These are phyloP conservation scores for Termitomyces sp. DNA, from an alignment of 768 basidiomycete genomes.

Conservation along the genomic window DNA sequence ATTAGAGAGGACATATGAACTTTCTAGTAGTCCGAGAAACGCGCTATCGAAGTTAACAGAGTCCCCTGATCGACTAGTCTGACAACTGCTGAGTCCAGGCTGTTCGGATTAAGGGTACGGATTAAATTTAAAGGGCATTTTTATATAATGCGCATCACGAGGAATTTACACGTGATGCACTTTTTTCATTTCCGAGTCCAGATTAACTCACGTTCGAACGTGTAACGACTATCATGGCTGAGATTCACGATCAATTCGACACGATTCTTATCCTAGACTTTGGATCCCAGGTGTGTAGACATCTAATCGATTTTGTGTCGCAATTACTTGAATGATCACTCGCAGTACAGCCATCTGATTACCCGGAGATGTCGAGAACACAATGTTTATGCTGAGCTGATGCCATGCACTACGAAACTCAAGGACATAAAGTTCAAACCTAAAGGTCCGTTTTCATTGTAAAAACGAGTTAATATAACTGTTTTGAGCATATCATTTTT, in stretches of 20 bases:
- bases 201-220: not conserved
- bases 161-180: not conserved
- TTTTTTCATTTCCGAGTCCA: slow-evolving; percentile 4
- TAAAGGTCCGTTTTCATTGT: slow-evolving; percentile 53
- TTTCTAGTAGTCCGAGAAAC: not conserved
- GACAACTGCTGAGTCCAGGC: not conserved
- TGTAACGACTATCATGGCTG: slow-evolving; percentile 46
- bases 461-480: not conserved
- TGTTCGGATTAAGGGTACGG: no score
- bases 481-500: slow-evolving; percentile 3
- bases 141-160: not conserved
- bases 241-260: slow-evolving; percentile 94
- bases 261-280: slow-evolving; percentile 96
- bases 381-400: slow-evolving; percentile 94
- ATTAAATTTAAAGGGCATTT: no score
- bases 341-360: slow-evolving; percentile 94
- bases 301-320: not conserved
- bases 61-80: not conserved
- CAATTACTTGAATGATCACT: slow-evolving; percentile 8
- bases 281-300: slow-evolving; percentile 76
- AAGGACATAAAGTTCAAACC: slow-evolving; percentile 89
- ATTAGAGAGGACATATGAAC: not conserved
- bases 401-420: slow-evolving; percentile 93
- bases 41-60: not conserved
- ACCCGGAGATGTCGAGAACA: slow-evolving; percentile 96